phyloP scores from a whole-genome alignment of 1,284 basidiomycete species.

The Ganoderma lucidum region DNA sequence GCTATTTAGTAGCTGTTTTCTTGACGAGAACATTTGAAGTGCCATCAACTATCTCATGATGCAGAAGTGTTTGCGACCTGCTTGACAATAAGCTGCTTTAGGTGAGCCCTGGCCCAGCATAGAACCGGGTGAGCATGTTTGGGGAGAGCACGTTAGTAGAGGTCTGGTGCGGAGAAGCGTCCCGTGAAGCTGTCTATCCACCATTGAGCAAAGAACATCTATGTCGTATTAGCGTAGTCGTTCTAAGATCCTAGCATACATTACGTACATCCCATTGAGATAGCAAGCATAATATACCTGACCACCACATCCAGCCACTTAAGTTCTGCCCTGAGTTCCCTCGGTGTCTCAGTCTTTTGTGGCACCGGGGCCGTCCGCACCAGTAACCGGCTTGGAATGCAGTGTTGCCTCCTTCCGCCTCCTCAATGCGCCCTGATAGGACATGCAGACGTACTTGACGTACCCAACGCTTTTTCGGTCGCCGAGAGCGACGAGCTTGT shows the following conservation, averaged over 20 bases:
- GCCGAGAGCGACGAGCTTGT: slow-evolving; percentile 59
- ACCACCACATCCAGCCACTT: not conserved
- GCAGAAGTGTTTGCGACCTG: not conserved
- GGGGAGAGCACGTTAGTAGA: too few species aligned
- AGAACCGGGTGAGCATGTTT: too few species aligned
- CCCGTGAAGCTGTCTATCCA: not conserved
- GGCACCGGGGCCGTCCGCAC: not conserved
- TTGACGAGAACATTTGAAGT: slow-evolving; percentile 7
- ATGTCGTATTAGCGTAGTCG: not conserved
- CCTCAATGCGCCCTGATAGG: slow-evolving; percentile 72
- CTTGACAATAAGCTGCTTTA: too few species aligned
- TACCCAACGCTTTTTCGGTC: slow-evolving; percentile 57
- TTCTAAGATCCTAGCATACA: not conserved
- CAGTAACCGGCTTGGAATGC: slow-evolving; percentile 24
- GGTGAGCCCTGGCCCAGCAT: too few species aligned
- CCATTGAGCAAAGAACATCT: not conserved
- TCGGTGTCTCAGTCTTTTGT: not conserved
- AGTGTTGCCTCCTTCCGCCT: slow-evolving; percentile 56
- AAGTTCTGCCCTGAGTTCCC: not conserved
- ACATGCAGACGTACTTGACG: slow-evolving; percentile 70
- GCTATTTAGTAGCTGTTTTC: slow-evolving; percentile 6
- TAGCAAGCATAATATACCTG: not conserved
- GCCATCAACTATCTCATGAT: not conserved
- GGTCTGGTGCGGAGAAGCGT: not conserved
- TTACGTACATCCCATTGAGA: not conserved